Conservation (phyloP, 805 yeast species). For the Hanseniaspora guilliermondii region DNA sequence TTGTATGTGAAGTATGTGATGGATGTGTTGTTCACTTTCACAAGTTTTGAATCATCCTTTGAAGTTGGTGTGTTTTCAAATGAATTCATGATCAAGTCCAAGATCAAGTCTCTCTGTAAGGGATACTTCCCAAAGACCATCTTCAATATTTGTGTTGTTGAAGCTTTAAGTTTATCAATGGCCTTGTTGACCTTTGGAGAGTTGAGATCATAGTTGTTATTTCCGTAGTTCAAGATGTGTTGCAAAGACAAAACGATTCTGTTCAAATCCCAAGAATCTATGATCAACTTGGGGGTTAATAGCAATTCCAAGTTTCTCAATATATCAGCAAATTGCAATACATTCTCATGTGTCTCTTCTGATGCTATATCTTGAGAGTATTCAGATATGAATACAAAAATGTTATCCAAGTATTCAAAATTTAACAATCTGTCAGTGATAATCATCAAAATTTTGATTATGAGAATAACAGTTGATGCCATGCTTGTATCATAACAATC, state of each 20-base stretch:
- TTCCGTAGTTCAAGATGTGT: conserved; percentile 18
- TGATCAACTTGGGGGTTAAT: neutral
- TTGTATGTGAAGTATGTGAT: conserved; percentile 24
- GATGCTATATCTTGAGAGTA: conserved; percentile 20
- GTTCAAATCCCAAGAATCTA: conserved; percentile 43
- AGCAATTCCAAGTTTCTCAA: neutral
- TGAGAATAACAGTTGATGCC: conserved; percentile 7
- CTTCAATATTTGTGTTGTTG: conserved; percentile 23
- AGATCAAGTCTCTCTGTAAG: conserved; percentile 47
- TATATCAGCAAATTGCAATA: conserved; percentile 23
- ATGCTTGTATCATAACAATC: neutral
- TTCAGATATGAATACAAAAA: conserved; percentile 17
- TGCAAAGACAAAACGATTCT: conserved; percentile 42
- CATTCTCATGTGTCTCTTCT: conserved; percentile 28
- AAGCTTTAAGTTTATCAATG: conserved; percentile 19
- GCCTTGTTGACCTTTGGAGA: conserved; percentile 10
- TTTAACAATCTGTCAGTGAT: neutral
- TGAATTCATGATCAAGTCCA: conserved; percentile 46
- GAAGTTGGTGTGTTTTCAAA: conserved; percentile 38
- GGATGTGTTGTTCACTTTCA: conserved; percentile 16
- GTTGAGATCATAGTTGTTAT: conserved; percentile 14
- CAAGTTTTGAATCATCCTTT: conserved; percentile 26
- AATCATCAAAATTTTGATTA: neutral
- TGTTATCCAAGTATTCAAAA: conserved; percentile 12
- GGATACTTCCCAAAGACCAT: conserved; percentile 32